Evolutionary conservation across 2,329 filamentous ascomycete genomes (phyloP), one percentile per base, ranked within the genome.

Genomic region (Claviceps citrina): DNA sequence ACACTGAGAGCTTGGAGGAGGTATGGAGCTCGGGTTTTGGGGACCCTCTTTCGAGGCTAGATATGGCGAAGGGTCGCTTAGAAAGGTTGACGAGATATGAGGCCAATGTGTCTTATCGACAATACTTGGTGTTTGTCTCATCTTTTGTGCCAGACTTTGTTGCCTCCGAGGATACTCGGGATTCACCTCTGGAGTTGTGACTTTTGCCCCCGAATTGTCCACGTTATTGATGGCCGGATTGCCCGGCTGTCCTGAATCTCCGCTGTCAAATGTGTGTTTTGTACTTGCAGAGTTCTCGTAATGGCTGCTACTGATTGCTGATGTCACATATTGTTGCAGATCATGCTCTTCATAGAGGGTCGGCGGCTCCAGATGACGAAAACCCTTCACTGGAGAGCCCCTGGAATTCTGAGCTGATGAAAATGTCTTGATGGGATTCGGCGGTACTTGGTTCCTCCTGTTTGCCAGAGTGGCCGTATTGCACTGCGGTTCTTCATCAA

Each of bases 71-170:
- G n/a, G 22, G 4, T 37, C 22, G 19, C 13, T 25, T 2, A 26
- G 13, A 13, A 16, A 20, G 16, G 20, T 31, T 5, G 27, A 34
- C n/a, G 36, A 12, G 31, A 25, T 18, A 28, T 15, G 16, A 43
- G 42, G n/a, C 44, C 51, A 22, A 4, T 15, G 19, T 18, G 24
- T 10, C 4, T 33, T 18, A 3, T 55, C 54, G 2, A 46, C 49
- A 5, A 49, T 53, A 36, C 54, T 59, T 40, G 55, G 54, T 38
- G 55, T 55, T 12, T 50, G 49, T 27, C 50, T 48, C 2, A 51
- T 49, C 24, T 45, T 46, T 9, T 52, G 50, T 10, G 45, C 13
- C 3, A 46, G 42, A 26, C 39, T 45, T 8, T 50, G 43, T 24
- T 39, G 43, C 4, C 43, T 41, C 15, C 34, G 31, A 4, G 32